Percentiles rank a stretch among this genome's conserved stretches.
phyloP scores from a whole-genome alignment of 805 yeast genomes.

The Candida awuae region DNA sequence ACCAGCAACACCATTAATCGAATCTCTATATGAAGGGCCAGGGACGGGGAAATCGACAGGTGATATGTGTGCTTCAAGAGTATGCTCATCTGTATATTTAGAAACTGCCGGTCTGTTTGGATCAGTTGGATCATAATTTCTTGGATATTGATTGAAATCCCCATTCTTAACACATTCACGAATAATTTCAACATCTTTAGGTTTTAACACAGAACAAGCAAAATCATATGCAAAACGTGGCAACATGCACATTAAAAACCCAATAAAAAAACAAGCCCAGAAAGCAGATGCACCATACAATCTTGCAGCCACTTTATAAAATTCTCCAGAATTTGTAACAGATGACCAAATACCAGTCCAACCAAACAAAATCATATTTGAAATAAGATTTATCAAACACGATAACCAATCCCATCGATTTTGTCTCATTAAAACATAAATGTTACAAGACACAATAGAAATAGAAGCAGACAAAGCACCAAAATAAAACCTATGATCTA shows the following conservation, averaged over 20 bases:
- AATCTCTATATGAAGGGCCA: conserved; percentile 25
- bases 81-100: conserved; percentile 32
- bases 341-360: conserved; percentile 84
- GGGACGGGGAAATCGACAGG: conserved; percentile 13
- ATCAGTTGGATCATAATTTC: conserved; percentile 72
- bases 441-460: conserved; percentile 59
- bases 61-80: conserved; percentile 22
- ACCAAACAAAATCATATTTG: conserved; percentile 52
- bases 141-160: conserved; percentile 58
- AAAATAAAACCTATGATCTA: conserved; percentile 68
- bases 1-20: conserved; percentile 28
- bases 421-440: conserved; percentile 58
- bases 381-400: conserved; percentile 43
- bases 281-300: conserved; percentile 52
- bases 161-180: conserved; percentile 65
- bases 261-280: conserved; percentile 64
- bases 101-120: conserved; percentile 52
- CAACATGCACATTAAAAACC: conserved; percentile 52
- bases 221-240: conserved; percentile 63
- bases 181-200: conserved; percentile 64
- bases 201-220: conserved; percentile 42
- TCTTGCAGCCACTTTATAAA: conserved; percentile 58
- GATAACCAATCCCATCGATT: conserved; percentile 80
- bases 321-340: conserved; percentile 43
- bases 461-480: conserved; percentile 63